Base-by-base conservation (phyloP, 1,284 basidiomycete genomes). In the Austropuccinia psidii region DNA sequence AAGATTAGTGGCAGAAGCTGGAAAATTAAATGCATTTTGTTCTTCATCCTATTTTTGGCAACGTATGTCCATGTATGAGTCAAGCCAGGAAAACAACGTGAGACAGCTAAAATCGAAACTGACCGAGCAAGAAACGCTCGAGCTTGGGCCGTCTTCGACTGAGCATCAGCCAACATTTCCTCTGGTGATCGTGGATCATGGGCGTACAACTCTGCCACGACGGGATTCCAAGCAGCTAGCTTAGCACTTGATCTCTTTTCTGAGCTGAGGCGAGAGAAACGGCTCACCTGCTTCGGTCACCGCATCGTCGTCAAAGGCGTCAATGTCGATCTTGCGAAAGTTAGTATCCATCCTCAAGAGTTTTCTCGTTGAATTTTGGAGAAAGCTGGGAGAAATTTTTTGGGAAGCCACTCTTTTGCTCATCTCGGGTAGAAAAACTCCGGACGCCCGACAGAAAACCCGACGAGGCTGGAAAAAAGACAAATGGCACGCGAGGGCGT, bases 271-370 rank as follows among this genome's bases (percentile, higher is more conserved):
- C 11, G 43, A 24, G 4, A 62, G 33, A 62, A 50, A 2, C 15
- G 27, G 15, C 58, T 72, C 19, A 72, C 69, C 69, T 39, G 61
- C 86, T 75, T 93, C 90, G 57, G 88, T 85, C 17, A 98, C 83
- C 19, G 88, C 86, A 78, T 98, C 95, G 81, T 97, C 94, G 79
- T 98, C 95, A 83, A 88, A 93, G 62, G 85, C 85, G 83, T 98
- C 94, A 78, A 97, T 90, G 82, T 97, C 90, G 83, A 97, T 93
- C 83, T 93, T 94, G 77, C 93, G 86, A 82, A 61, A 62, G 33
- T 41, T 21, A 31, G 39, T 54, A 50, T 61, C 69, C 69, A 72
- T 72, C 13, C 9, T 55, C 35, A 27, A 15, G 2, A 27, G 24
- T 21, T 2, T 55, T 7, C 33, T 7, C 17, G 4, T 31, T 33